A percentile compares a stretch with the other conserved stretches of the same genome.
Evolutionary conservation across 2,329 filamentous ascomycete genomes (phyloP).

Genomic region (Microsporum ferrugineum): DNA sequence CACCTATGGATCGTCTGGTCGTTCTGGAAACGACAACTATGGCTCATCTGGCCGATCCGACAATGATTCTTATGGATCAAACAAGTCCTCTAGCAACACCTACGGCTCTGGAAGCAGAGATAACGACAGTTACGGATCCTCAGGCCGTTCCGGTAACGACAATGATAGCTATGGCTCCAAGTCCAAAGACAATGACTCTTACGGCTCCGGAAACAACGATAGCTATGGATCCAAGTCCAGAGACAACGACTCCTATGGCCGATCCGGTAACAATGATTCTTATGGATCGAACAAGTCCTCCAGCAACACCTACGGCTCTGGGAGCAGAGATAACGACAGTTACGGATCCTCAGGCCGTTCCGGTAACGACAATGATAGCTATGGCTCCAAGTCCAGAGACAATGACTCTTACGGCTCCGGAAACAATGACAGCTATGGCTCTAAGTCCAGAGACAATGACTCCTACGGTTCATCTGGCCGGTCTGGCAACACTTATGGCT

Average conservation of each 20-base stretch:
- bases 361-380: slow-evolving; percentile 1
- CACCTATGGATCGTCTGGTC: slow-evolving; percentile 7
- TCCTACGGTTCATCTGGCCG: neutral
- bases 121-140: slow-evolving; percentile 2
- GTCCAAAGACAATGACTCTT: neutral
- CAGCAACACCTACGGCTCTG: neutral
- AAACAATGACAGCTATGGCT: neutral
- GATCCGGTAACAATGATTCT: neutral
- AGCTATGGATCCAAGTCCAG: neutral
- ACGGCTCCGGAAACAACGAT: neutral
- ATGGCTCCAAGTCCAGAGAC: neutral
- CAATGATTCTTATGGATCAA: neutral
- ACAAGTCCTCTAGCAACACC: neutral
- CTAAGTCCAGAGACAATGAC: neutral
- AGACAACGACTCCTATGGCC: slow-evolving; percentile 1
- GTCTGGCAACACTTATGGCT: slow-evolving; percentile 4
- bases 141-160: neutral
- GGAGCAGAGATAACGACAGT: neutral
- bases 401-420: slow-evolving; percentile 4
- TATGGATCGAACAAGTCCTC: neutral
- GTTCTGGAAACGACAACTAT: slow-evolving; percentile 5
- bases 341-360: neutral
- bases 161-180: neutral
- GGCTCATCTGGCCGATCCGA: slow-evolving; percentile 4
- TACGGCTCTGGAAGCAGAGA: slow-evolving; percentile 1